Evolutionary conservation across 148 eudicot genomes (phyloP), one percentile per base, ranked within the genome.

Genomic region (Tetragonia tetragonoides): DNA sequence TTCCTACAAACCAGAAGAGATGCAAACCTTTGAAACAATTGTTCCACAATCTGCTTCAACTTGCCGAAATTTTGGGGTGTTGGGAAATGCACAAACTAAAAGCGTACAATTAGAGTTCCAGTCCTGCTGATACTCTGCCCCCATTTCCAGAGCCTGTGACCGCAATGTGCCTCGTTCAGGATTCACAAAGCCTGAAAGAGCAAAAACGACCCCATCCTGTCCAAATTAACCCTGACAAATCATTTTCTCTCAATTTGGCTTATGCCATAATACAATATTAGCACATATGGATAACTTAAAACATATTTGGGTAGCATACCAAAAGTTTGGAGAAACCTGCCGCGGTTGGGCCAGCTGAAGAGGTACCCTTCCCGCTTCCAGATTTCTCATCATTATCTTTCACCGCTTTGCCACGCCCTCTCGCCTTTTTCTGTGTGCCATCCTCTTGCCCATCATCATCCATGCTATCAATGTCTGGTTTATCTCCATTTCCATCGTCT

Each of bases 161-260:
- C 98, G 80, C 80, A 96, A 79, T n/a, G 68, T 84, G 75, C 93
- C 86, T 37, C 98, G 92, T 74, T 96, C 98, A 10, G 99, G 99
- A 85, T 95, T 93, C 61, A 95, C 95, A 90, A 95, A 90, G 38
- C 99, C 99, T 7, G 99, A 96, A 37, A 96, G 86, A 9, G 77
- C 98, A 80, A 96, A 89, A 51, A 91, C 97, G 42, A 96, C 95
- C 46, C 98, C 99, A 72, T 96, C 98, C 98, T 96, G 87, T 82
- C 78, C 76, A 80, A 74, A 77, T 82, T 70, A 73, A 61, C 54
- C 78, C 57, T 34, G 65, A 24, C 39, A 66, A 77, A 17, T 73
- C 60, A 81, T 68, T 40, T 40, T 53, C 69, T 21, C 70, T 41
- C 39, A 66, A 80, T 16, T 44, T 63, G 41, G 54, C 53, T n/a